Percentiles rank a stretch among this genome's conserved stretches.
Conservation (phyloP, 768 basidiomycete species). For the Macrolepiota dolichaula region DNA sequence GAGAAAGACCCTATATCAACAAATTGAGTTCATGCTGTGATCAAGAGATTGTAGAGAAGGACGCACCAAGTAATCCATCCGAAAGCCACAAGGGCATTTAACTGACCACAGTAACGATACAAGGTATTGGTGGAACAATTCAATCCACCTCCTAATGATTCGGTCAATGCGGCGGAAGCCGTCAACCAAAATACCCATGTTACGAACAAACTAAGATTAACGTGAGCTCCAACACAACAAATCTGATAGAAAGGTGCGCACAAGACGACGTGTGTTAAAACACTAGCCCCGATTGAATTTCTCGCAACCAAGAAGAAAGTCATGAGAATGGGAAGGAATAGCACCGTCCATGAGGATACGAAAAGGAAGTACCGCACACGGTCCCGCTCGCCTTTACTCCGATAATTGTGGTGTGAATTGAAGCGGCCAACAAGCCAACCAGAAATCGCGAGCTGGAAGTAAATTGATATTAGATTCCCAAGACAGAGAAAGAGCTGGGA, state of each 20-base stretch:
- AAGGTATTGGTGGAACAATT: conserved; percentile 54
- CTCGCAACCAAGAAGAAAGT: conserved; percentile 51
- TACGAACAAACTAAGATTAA: conserved; percentile 45
- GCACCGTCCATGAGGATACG: conserved; percentile 67
- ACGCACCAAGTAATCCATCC: conserved; percentile 73
- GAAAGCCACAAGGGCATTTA: conserved; percentile 74
- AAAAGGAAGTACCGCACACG: conserved; percentile 69
- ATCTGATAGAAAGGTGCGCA: conserved; percentile 30
- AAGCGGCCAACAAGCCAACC: conserved; percentile 69
- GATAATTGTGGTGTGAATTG: conserved; percentile 52
- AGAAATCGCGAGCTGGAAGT: conserved; percentile 56
- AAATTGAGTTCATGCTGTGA: background rate
- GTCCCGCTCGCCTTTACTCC: conserved; percentile 46
- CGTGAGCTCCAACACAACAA: background rate
- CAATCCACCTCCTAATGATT: conserved; percentile 61
- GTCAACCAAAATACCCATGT: conserved; percentile 82
- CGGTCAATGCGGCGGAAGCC: conserved; percentile 67
- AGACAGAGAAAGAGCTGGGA: too few relatives aligned
- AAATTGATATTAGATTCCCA: background rate
- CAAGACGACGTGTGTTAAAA: conserved; percentile 63
- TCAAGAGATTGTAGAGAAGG: background rate
- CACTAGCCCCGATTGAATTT: conserved; percentile 52
- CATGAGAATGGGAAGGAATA: conserved; percentile 49
- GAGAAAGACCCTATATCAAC: conserved; percentile 50
- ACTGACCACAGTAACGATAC: conserved; percentile 68